Base-by-base conservation (phyloP, 1,284 basidiomycete species). In the Phellinidium pouzarii region DNA sequence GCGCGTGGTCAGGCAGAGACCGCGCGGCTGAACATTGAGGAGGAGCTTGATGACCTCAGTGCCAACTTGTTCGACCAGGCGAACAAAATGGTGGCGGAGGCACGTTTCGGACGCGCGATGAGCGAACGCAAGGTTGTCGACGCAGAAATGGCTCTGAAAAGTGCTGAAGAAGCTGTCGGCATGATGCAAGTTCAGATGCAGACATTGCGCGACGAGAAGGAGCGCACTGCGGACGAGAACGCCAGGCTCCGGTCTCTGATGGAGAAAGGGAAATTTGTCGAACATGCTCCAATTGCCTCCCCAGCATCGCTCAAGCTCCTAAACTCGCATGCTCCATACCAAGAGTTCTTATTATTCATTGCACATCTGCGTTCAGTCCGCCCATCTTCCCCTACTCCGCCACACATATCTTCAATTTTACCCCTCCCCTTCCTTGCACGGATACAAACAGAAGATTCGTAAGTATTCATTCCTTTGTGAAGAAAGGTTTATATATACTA, bases 31-130 rank as follows among this genome's bases (percentile, higher is more conserved):
- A 86, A 86, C 50, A 94, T 96, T 60, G 89, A 92, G 69, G 80
- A 84, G 68, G 91, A 94, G 57, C 72, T 99, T 42, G 94, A 97
- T 66, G 92, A 97, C 67, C 81, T 99, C 53, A 93, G 92, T 52
- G 92, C 94, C 2, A 83, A 76, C 52, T 69, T 95, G 17, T 95
- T 95, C 63, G 80, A 80, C 58, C 89, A 93, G 67, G 91, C 91
- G 2, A 94, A 95, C 65, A 84, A 77, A 1, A 95, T 95, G 92
- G 91, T 99, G 4, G 93, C 91, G 0, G 86, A 92, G 60, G 95
- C 95, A 43, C 80, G 94, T 4, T 79, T 88, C 55, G 79, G 77
- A 8, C 73, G 71, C 57, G 84, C 88, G 1, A 73, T 77, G 56
- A 92, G 92, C 61, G 91, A 96, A 64, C 78, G 85, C 44, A 92